These are phyloP conservation scores for Phytophthora citrophthora DNA, from an alignment of 352 stramenopile species.

Conservation along the genomic window DNA sequence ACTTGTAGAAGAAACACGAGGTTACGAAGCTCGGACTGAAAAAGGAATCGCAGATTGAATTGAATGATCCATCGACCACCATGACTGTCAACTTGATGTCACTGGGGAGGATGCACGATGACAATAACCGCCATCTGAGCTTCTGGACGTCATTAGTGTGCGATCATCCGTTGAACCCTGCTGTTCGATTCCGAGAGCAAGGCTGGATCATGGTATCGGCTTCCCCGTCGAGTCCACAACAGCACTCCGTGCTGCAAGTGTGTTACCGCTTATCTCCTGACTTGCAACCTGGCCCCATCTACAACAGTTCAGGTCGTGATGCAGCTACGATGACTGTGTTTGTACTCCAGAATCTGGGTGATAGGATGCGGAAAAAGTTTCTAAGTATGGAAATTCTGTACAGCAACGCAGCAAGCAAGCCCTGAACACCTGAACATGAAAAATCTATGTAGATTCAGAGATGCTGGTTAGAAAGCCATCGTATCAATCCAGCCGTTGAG, in stretches of 20 bases:
- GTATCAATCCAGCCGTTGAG: slow-evolving; percentile 24
- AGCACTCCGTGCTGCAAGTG: background rate
- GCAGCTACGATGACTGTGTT: background rate
- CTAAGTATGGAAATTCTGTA: background rate
- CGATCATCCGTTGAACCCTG: slow-evolving; percentile 1
- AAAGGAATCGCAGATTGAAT: slow-evolving; percentile 12
- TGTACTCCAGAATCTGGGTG: slow-evolving; percentile 16
- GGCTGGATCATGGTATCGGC: slow-evolving; percentile 14
- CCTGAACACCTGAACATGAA: too few species aligned
- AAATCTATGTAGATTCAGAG: too few species aligned
- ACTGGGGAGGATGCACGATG: slow-evolving; percentile 11
- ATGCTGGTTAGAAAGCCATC: background rate
- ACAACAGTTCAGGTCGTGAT: background rate
- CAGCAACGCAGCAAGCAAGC: background rate
- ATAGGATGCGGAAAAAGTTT: slow-evolving; percentile 1
- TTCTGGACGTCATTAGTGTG: slow-evolving; percentile 17
- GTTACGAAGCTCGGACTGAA: slow-evolving; percentile 7
- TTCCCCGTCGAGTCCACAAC: slow-evolving; percentile 1
- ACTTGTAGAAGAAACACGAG: slow-evolving; percentile 1
- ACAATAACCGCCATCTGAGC: slow-evolving; percentile 1
- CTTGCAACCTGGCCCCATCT: background rate
- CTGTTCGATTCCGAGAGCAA: slow-evolving; percentile 14
- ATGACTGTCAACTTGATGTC: slow-evolving; percentile 9
- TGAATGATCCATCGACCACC: background rate
- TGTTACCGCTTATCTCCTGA: slow-evolving; percentile 18